Evolutionary conservation across 257 asterid genomes (phyloP).

Genomic region (Fraxinus americana): DNA sequence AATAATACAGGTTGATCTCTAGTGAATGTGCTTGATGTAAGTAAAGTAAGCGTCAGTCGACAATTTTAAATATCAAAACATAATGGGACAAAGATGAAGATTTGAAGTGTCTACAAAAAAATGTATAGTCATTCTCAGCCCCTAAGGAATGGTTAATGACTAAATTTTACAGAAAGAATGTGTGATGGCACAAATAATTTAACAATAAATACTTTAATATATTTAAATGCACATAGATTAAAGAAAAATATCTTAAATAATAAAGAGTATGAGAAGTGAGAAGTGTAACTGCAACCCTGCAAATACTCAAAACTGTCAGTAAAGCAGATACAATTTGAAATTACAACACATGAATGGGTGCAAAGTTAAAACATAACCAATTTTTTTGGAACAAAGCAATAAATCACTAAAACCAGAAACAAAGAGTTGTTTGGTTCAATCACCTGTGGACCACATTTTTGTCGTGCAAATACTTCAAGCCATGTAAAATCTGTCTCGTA

Average conservation of each 20-base stretch:
- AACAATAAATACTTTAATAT: background rate
- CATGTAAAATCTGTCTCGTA: constrained; percentile 53
- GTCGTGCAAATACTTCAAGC: constrained; percentile 55
- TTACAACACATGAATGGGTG: background rate
- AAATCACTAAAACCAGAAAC: background rate
- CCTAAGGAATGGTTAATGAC: background rate
- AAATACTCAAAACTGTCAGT: background rate
- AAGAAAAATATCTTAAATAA: too few species aligned
- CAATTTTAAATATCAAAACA: background rate
- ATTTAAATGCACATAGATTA: background rate
- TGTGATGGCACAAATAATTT: background rate
- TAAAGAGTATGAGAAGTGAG: background rate
- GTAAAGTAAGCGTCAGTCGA: background rate
- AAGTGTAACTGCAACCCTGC: background rate
- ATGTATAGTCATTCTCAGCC: background rate
- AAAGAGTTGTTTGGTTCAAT: constrained; percentile 8
- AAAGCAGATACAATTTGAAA: background rate
- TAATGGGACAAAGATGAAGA: background rate
- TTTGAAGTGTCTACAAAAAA: background rate
- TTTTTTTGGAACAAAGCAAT: background rate
- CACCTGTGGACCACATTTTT: constrained; percentile 52
- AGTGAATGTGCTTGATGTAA: background rate
- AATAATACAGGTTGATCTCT: background rate
- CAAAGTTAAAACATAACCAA: background rate
- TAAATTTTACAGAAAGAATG: background rate